A percentile compares a stretch with the other conserved stretches of the same genome.
Conservation (phyloP, 2,329 filamentous ascomycete species). For the Hypomyces rosellus region DNA sequence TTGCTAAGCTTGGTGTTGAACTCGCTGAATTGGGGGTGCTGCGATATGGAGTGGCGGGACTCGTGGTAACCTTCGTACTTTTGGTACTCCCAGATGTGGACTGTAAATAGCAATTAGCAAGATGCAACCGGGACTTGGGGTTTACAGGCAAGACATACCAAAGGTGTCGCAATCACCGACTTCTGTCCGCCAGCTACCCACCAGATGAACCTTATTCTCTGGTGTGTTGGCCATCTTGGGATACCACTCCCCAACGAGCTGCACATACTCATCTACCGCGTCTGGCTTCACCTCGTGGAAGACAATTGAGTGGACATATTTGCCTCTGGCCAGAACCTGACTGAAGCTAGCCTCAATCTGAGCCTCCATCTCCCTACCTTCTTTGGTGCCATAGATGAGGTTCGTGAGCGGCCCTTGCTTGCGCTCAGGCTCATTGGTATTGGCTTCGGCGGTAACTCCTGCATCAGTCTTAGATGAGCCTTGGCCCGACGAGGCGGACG, state of each 20-base stretch:
- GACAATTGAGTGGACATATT: conserved; percentile 97
- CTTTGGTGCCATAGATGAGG: conserved; percentile 94
- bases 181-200: conserved; percentile 97
- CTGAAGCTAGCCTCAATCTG: conserved; percentile 96
- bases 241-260: conserved; percentile 87
- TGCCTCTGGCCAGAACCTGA: conserved; percentile 87
- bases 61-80: conserved; percentile 93
- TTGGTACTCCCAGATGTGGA: conserved; percentile 99
- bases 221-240: conserved; percentile 77
- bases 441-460: conserved; percentile 46
- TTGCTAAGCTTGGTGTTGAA: conserved; percentile 81
- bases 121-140: background rate
- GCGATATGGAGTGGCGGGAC: conserved; percentile 77
- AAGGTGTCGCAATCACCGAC: conserved; percentile 97
- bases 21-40: conserved; percentile 73
- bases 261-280: conserved; percentile 89
- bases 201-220: conserved; percentile 90
- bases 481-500: conserved; percentile 35
- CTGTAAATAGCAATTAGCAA: conserved; percentile 39
- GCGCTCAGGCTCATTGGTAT: conserved; percentile 52
- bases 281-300: conserved; percentile 95
- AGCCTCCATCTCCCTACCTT: conserved; percentile 87
- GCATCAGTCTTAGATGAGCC: conserved; percentile 29
- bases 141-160: conserved; percentile 49
- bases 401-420: conserved; percentile 71